These are phyloP conservation scores for Bassia scoparia DNA, from an alignment of 148 eudicot genomes.

Conservation along the genomic window DNA sequence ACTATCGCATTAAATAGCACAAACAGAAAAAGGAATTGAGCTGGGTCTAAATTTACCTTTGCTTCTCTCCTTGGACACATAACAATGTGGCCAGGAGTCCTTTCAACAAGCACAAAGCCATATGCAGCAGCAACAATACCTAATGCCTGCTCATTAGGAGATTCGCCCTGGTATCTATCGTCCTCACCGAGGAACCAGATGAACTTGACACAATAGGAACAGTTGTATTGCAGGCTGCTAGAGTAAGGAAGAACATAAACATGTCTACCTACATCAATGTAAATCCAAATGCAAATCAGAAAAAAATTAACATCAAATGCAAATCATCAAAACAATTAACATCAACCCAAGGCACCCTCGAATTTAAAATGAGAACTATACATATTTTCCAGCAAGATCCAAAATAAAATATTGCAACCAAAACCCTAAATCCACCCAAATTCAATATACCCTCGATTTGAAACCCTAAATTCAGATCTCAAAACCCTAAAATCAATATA, in stretches of 20 bases:
- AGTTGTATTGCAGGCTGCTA: conserved; percentile 97
- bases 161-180: conserved; percentile 96
- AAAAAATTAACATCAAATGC: too few relatives aligned
- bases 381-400: too few relatives aligned
- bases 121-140: conserved; percentile 97
- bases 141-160: conserved; percentile 99
- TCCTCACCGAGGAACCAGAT: conserved; percentile 47
- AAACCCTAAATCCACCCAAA: too few relatives aligned
- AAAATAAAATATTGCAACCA: too few relatives aligned
- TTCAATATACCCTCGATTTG: too few relatives aligned
- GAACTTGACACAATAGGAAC: conserved; percentile 74
- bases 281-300: too few relatives aligned
- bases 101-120: conserved; percentile 84
- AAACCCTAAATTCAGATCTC: too few relatives aligned
- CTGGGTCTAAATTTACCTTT: conserved; percentile 49
- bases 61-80: conserved; percentile 84
- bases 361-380: too few relatives aligned
- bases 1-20: conserved; percentile 12
- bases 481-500: too few relatives aligned
- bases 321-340: too few relatives aligned
- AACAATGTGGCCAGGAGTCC: conserved; percentile 93
- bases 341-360: too few relatives aligned
- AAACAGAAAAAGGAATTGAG: conserved; percentile 12
- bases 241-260: conserved; percentile 75
- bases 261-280: conserved; percentile 43